phyloP scores from a whole-genome alignment of 192 early-diverging fungal genomes.

The Linnemannia elongata region DNA sequence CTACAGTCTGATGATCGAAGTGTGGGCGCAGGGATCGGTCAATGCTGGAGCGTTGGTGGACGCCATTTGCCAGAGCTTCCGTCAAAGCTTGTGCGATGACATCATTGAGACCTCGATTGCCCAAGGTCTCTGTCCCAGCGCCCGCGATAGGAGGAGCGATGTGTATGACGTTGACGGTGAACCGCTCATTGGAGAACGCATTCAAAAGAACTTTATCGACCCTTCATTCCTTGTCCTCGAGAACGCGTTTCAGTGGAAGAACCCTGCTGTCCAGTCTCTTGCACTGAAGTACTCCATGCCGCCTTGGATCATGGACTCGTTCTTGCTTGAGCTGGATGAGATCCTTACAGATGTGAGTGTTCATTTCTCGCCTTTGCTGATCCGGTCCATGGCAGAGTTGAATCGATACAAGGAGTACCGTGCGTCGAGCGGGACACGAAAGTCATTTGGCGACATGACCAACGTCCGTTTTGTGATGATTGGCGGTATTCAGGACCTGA shows the following conservation, averaged over 20 bases:
- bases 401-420: conserved; percentile 57
- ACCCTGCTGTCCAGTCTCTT: conserved; percentile 61
- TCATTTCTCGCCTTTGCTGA: conserved; percentile 59
- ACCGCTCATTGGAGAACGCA: conserved; percentile 38
- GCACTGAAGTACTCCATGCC: conserved; percentile 54
- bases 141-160: conserved; percentile 36
- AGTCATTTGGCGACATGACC: conserved; percentile 51
- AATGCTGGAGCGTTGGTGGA: conserved; percentile 57
- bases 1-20: conserved; percentile 61
- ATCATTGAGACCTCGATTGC: conserved; percentile 63
- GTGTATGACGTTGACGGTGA: conserved; percentile 26
- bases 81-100: conserved; percentile 69
- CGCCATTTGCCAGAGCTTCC: conserved; percentile 59
- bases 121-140: conserved; percentile 50
- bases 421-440: conserved; percentile 39
- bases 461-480: conserved; percentile 61
- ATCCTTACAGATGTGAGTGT: conserved; percentile 60
- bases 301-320: conserved; percentile 69
- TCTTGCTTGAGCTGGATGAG: conserved; percentile 60
- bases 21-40: conserved; percentile 65
- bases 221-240: conserved; percentile 59
- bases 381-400: conserved; percentile 46
- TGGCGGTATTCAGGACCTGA: conserved; percentile 65
- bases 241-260: conserved; percentile 62
- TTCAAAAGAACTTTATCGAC: conserved; percentile 64